Percentiles rank a stretch among this genome's conserved stretches.
Evolutionary conservation across 208 protist species (phyloP).

Genomic region (Crithidia bombi): DNA sequence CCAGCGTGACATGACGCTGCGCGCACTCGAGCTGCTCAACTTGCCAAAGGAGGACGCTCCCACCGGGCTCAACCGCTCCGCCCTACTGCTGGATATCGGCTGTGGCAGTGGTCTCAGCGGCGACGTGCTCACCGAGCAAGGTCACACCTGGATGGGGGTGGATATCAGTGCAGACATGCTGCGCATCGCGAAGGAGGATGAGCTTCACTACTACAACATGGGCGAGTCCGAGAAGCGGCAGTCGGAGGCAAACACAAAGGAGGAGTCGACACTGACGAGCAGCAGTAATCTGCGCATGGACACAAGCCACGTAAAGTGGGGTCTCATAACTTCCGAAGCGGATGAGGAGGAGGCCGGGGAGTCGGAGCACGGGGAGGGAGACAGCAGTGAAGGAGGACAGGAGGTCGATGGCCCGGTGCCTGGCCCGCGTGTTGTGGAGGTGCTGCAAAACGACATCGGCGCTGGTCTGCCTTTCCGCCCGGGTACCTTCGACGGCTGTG

Average conservation of each 20-base stretch:
- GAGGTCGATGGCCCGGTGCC: slow-evolving; percentile 12
- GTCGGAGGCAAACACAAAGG: slow-evolving; percentile 16
- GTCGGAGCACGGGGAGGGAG: slow-evolving; percentile 28
- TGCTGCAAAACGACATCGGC: slow-evolving; percentile 95
- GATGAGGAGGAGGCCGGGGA: slow-evolving; percentile 43
- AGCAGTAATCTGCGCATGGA: slow-evolving; percentile 46
- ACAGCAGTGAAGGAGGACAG: slow-evolving; percentile 15
- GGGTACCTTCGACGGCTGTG: slow-evolving; percentile 97
- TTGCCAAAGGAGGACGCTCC: slow-evolving; percentile 65
- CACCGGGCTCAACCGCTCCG: slow-evolving; percentile 28
- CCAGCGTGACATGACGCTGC: slow-evolving; percentile 97
- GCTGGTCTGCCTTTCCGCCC: slow-evolving; percentile 96
- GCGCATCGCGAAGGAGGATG: slow-evolving; percentile 78
- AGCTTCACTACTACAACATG: slow-evolving; percentile 53
- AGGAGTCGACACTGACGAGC: slow-evolving; percentile 23
- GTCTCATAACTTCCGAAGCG: slow-evolving; percentile 52
- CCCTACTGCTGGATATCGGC: slow-evolving; percentile 98
- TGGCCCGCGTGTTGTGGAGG: slow-evolving; percentile 79
- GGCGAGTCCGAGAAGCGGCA: slow-evolving; percentile 24
- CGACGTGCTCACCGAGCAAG: slow-evolving; percentile 92
- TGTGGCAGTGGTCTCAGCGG: slow-evolving; percentile 98
- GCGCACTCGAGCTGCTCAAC: slow-evolving; percentile 97
- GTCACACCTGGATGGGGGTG: slow-evolving; percentile 97
- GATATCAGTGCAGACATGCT: slow-evolving; percentile 98
- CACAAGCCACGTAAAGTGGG: slow-evolving; percentile 77